phyloP scores from a whole-genome alignment of 306 rosid species.

The Dalbergia cultrata region DNA sequence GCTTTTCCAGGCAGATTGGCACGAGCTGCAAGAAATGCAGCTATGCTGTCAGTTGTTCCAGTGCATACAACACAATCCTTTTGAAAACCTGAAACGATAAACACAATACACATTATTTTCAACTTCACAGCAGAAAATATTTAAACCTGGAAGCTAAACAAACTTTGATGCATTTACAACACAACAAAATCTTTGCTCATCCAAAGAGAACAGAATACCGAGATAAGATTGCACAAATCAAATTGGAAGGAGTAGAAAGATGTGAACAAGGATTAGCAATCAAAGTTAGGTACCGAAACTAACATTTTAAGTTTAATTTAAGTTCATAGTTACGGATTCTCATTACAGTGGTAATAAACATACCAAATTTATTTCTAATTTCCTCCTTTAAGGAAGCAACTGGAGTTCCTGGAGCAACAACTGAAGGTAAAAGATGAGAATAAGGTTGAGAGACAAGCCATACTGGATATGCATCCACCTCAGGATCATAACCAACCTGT shows the following conservation, averaged over 20 bases:
- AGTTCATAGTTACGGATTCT: constrained; percentile 4
- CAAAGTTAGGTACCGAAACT: neutral
- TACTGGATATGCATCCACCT: constrained; percentile 78
- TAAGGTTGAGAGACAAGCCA: constrained; percentile 85
- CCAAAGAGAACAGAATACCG: neutral
- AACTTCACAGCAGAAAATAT: constrained; percentile 27
- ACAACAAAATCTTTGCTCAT: neutral
- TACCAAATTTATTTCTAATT: constrained; percentile 65
- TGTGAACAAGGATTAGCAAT: neutral
- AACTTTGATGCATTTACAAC: constrained; percentile 3
- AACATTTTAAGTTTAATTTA: neutral
- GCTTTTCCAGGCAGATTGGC: constrained; percentile 90
- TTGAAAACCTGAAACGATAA: constrained; percentile 69
- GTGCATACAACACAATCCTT: constrained; percentile 80
- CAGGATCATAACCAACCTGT: constrained; percentile 98
- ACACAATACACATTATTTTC: constrained; percentile 21
- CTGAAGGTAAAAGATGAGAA: constrained; percentile 79
- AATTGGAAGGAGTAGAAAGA: neutral
- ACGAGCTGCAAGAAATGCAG: constrained; percentile 93
- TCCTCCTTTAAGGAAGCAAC: constrained; percentile 74
- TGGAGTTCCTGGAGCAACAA: constrained; percentile 87
- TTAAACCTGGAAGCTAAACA: constrained; percentile 19
- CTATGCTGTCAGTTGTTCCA: constrained; percentile 97
- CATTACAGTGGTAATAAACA: constrained; percentile 25
- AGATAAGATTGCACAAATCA: constrained; percentile 11